phyloP scores from a whole-genome alignment of 2,329 filamentous ascomycete species.

The Cercospora sojina region DNA sequence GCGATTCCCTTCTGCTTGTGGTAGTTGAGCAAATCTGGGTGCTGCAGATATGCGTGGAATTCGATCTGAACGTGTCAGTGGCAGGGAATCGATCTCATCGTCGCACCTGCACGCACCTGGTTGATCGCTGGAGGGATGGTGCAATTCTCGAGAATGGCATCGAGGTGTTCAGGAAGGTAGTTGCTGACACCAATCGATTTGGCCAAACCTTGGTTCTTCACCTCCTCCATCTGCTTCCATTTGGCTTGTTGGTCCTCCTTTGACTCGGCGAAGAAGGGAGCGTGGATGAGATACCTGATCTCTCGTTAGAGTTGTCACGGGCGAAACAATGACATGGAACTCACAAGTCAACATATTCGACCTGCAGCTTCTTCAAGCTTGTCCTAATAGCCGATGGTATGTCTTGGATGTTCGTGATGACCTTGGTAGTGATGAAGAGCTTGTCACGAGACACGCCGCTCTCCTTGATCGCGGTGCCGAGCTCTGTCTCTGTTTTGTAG shows the following conservation, averaged over 20 bases:
- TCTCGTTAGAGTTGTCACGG: neutral
- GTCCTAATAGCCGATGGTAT: conserved; percentile 56
- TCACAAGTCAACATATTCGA: conserved; percentile 63
- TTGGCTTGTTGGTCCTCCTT: conserved; percentile 56
- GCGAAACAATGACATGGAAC: neutral
- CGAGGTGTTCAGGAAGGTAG: conserved; percentile 56
- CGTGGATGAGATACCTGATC: conserved; percentile 56
- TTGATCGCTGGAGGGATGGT: conserved; percentile 61
- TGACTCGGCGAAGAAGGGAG: conserved; percentile 57
- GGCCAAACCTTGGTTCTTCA: conserved; percentile 57
- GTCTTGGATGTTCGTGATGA: conserved; percentile 53
- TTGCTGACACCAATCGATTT: conserved; percentile 64
- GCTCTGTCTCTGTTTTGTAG: conserved; percentile 53
- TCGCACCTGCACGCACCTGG: conserved; percentile 43
- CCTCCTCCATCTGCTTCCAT: conserved; percentile 61
- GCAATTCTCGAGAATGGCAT: conserved; percentile 54
- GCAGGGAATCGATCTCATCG: neutral
- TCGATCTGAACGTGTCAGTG: conserved; percentile 50
- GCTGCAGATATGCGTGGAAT: conserved; percentile 67
- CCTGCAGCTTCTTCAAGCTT: conserved; percentile 59
- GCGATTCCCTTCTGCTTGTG: conserved; percentile 51
- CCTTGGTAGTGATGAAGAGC: conserved; percentile 58
- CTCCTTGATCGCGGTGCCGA: conserved; percentile 48
- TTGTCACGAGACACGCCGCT: conserved; percentile 48
- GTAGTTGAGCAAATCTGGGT: conserved; percentile 56